These are phyloP conservation scores for Skeletonema grethae DNA, from an alignment of 108 stramenopile species.

Conservation along the genomic window DNA sequence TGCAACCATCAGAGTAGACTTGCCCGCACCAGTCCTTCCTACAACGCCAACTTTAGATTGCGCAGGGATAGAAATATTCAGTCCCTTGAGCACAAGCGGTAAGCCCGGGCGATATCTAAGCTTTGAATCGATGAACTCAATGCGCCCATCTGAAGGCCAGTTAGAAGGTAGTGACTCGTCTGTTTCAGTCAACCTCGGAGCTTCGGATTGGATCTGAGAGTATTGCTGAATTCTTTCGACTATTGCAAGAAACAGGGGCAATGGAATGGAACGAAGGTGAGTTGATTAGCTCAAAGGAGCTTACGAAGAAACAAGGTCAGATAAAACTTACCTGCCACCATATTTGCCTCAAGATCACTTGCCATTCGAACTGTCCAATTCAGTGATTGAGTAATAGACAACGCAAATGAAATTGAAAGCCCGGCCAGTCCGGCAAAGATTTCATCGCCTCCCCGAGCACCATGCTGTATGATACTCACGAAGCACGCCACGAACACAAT, in stretches of 20 bases:
- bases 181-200: slow-evolving; percentile 39
- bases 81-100: slow-evolving; percentile 90
- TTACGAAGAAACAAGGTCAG: too few species aligned
- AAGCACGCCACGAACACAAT: slow-evolving; percentile 71
- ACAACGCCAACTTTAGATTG: slow-evolving; percentile 84
- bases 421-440: slow-evolving; percentile 92
- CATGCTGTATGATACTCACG: slow-evolving; percentile 52
- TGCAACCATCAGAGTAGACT: slow-evolving; percentile 87
- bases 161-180: slow-evolving; percentile 41
- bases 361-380: slow-evolving; percentile 95
- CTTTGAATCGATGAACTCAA: slow-evolving; percentile 67
- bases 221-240: slow-evolving; percentile 90
- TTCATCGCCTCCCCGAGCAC: slow-evolving; percentile 40
- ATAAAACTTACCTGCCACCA: slow-evolving; percentile 57
- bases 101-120: slow-evolving; percentile 83
- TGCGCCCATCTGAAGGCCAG: slow-evolving; percentile 82
- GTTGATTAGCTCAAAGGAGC: too few species aligned
- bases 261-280: too few species aligned
- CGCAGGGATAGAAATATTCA: slow-evolving; percentile 70
- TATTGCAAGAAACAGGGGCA: too few species aligned
- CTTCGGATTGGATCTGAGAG: slow-evolving; percentile 61
- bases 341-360: slow-evolving; percentile 90
- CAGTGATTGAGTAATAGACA: slow-evolving; percentile 86
- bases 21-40: slow-evolving; percentile 89
- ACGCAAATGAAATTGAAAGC: slow-evolving; percentile 88